Evolutionary conservation across 345 rosid genomes (phyloP).

Genomic region (Schrenkiella parvula): DNA sequence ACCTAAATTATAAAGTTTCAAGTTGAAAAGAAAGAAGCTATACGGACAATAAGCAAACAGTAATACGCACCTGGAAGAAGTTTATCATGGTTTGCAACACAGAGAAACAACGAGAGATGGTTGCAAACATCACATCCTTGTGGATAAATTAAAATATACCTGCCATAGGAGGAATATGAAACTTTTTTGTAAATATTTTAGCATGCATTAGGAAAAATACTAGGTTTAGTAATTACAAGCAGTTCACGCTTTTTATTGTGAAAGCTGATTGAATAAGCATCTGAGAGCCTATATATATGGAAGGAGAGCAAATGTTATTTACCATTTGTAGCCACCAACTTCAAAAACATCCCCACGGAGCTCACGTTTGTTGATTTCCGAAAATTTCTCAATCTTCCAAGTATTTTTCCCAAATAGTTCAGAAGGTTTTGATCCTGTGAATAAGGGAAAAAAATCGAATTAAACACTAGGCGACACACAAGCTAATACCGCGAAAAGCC

Average conservation of each 20-base stretch:
- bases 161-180: constrained; percentile 24
- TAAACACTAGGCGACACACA: not conserved
- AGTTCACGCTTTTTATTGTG: not conserved
- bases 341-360: constrained; percentile 75
- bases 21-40: not conserved
- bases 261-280: not conserved
- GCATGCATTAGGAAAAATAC: not conserved
- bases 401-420: constrained; percentile 69
- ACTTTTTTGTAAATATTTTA: not conserved
- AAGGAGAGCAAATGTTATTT: constrained; percentile 22
- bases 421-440: constrained; percentile 70
- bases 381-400: constrained; percentile 92
- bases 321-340: constrained; percentile 95
- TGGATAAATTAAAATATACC: constrained; percentile 91
- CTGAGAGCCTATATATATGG: not conserved
- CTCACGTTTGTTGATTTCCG: constrained; percentile 76
- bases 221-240: not conserved
- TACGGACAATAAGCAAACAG: not conserved
- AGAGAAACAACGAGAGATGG: constrained; percentile 88
- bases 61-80: constrained; percentile 81
- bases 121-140: constrained; percentile 89
- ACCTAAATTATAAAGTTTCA: not conserved
- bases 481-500: not conserved
- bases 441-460: constrained; percentile 1
- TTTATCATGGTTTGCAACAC: constrained; percentile 86